Evolutionary conservation across 352 stramenopile species (phyloP).

Genomic region (Globisporangium irregulare): DNA sequence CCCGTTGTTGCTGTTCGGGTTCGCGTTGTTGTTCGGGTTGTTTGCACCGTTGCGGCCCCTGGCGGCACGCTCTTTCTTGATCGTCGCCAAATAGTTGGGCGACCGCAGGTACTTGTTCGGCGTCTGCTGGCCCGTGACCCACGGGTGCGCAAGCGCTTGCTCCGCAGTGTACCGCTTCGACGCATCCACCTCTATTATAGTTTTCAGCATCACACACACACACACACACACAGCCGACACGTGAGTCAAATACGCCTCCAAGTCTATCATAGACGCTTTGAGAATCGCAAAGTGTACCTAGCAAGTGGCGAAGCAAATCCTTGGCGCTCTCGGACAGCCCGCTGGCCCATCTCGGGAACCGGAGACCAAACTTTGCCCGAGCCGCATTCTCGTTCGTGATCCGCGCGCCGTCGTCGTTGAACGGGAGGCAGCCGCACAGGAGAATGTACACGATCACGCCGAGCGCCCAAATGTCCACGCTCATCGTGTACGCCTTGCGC

Average conservation of each 20-base stretch:
- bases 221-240: background rate
- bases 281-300: conserved; percentile 34
- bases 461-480: conserved; percentile 97
- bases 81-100: conserved; percentile 81
- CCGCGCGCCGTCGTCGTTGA: conserved; percentile 95
- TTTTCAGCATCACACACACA: background rate
- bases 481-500: conserved; percentile 95
- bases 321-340: conserved; percentile 84
- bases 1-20: conserved; percentile 19
- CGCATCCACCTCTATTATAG: conserved; percentile 62
- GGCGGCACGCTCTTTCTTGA: conserved; percentile 66
- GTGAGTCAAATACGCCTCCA: conserved; percentile 2
- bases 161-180: conserved; percentile 79
- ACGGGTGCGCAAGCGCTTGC: conserved; percentile 78
- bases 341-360: conserved; percentile 93
- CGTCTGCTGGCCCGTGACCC: conserved; percentile 82
- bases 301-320: conserved; percentile 76
- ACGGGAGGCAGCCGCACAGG: conserved; percentile 96
- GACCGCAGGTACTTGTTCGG: conserved; percentile 87
- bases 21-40: conserved; percentile 20
- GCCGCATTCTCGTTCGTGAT: conserved; percentile 77
- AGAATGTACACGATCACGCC: conserved; percentile 98
- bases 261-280: background rate
- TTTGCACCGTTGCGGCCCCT: conserved; percentile 5
- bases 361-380: conserved; percentile 90